Evolutionary conservation across 805 yeast species (phyloP), one percentile per base, ranked within the genome.

Genomic region (Candida golubevii): DNA sequence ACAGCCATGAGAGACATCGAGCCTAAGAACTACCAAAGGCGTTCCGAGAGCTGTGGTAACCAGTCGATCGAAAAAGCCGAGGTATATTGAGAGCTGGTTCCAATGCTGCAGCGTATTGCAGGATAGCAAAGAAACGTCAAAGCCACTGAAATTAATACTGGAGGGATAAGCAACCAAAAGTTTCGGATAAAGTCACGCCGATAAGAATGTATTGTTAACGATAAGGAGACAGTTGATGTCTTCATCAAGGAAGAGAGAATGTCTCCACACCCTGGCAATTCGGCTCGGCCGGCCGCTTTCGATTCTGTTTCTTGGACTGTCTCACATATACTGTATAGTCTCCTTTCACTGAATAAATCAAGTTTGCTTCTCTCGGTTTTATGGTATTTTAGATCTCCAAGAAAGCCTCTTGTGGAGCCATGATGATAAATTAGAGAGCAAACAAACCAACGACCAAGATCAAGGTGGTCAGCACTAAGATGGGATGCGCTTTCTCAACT

Each of bases 231-330:
- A 61, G 86, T 86, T 1, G 88, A 78, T 8, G 84, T 75, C 55
- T 85, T 93, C 84, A 86, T 82, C 51, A 85, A 61, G 0, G 89
- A 75, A 6, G 81, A 60, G 33, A 86, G 70, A 13, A 86, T 69
- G 57, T 86, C 95, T 2, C 95, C 95, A 11, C 90, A 86, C 0
- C 95, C 95, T 0, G 95, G 93, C 76, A 79, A 75, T 15, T 62
- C 58, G 1, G 73, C 71, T 2, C 67, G 61, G 4, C 62, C 55
- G 0, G 74, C 67, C 33, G 45, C 56, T 35, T 59, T 32, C 9
- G 14, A 26, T 3, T 29, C 33, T 14, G 28, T 23, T 3, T 29
- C 35, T 4, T 55, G 53, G 11, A 49, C 42, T 6, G 46, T 41
- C 23, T 60, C 52, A 6, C 71, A 68, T 33, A 56, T 62, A 31